phyloP scores from a whole-genome alignment of 352 stramenopile species.

The Globisporangium perplexum region DNA sequence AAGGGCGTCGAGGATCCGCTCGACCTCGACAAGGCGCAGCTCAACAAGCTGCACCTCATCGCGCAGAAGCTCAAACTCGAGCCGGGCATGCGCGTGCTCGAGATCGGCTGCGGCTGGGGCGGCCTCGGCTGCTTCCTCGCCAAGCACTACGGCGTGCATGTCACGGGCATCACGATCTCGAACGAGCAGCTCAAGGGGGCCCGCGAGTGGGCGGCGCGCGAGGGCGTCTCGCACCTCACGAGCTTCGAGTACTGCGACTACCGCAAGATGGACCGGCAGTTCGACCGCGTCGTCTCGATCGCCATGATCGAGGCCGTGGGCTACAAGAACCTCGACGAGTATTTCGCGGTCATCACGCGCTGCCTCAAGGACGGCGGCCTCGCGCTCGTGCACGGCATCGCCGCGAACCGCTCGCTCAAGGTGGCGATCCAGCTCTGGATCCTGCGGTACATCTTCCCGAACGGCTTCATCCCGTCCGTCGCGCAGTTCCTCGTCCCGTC shows the following conservation, averaged over 20 bases:
- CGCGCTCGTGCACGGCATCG: constrained; percentile 78
- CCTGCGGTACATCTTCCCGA: constrained; percentile 91
- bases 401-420: constrained; percentile 80
- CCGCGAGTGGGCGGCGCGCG: constrained; percentile 64
- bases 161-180: constrained; percentile 88
- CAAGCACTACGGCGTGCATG: constrained; percentile 82
- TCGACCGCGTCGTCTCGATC: constrained; percentile 85
- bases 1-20: constrained; percentile 66
- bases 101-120: constrained; percentile 89
- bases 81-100: constrained; percentile 78
- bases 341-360: constrained; percentile 77
- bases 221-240: constrained; percentile 79
- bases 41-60: constrained; percentile 86
- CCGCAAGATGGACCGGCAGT: constrained; percentile 82
- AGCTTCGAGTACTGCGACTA: constrained; percentile 91
- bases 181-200: constrained; percentile 88
- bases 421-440: constrained; percentile 83
- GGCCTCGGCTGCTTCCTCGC: constrained; percentile 84
- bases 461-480: constrained; percentile 79
- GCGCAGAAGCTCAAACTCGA: constrained; percentile 84
- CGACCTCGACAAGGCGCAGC: constrained; percentile 78
- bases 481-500: constrained; percentile 70
- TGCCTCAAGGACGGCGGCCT: constrained; percentile 79
- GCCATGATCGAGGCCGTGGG: constrained; percentile 89
- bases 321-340: constrained; percentile 86